Conservation (phyloP, 75 land plant species). For the Cunninghamia lanceolata region DNA sequence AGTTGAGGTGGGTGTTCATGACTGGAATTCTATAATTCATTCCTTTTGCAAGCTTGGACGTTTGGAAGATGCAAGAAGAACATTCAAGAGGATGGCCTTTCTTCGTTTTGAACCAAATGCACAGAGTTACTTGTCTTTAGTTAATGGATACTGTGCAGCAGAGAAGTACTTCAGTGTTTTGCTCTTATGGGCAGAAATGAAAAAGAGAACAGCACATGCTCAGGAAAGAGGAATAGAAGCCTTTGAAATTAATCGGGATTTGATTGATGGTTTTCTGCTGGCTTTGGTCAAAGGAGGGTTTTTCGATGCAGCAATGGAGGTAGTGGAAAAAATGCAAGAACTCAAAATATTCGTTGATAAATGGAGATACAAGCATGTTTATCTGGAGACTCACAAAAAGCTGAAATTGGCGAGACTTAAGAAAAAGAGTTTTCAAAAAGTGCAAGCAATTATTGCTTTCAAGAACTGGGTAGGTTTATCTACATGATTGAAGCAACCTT, state of each 20-base stretch:
- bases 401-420: slow-evolving; percentile 47
- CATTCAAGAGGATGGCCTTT: slow-evolving; percentile 60
- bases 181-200: slow-evolving; percentile 68
- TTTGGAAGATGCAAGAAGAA: slow-evolving; percentile 70
- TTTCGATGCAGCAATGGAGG: slow-evolving; percentile 79
- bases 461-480: slow-evolving; percentile 73
- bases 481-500: slow-evolving; percentile 26
- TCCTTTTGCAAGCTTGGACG: slow-evolving; percentile 69
- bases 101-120: slow-evolving; percentile 59
- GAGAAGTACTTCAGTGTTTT: slow-evolving; percentile 67
- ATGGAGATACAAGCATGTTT: slow-evolving; percentile 78
- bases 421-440: slow-evolving; percentile 50
- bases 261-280: slow-evolving; percentile 66
- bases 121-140: slow-evolving; percentile 68
- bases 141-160: slow-evolving; percentile 48
- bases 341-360: slow-evolving; percentile 66
- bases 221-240: slow-evolving; percentile 21
- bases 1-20: slow-evolving; percentile 58
- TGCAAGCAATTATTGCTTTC: slow-evolving; percentile 69
- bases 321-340: slow-evolving; percentile 61
- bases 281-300: slow-evolving; percentile 70
- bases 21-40: slow-evolving; percentile 79
- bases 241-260: slow-evolving; percentile 30
- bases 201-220: slow-evolving; percentile 19
- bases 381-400: slow-evolving; percentile 72